Evolutionary conservation across 2,329 filamentous ascomycete species (phyloP), one percentile per base, ranked within the genome.

Genomic region (Chalaropsis ovoidea): DNA sequence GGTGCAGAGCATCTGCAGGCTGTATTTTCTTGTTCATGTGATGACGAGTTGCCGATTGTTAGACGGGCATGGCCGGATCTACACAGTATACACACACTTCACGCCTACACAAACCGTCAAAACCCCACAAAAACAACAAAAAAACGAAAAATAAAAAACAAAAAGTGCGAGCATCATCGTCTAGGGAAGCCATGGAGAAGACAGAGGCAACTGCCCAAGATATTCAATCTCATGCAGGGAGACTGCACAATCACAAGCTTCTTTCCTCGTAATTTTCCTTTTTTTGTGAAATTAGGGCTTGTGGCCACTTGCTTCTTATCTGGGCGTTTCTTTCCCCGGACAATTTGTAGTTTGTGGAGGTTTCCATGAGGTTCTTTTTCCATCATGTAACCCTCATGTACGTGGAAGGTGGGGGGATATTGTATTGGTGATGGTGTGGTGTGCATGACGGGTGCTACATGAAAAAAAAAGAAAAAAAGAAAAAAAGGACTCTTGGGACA

Each of bases 201-300:
- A 39, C 8, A 39, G 35, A 39, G 8, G 8, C 35, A 39, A 39
- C 35, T 39, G 35, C 35, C 35, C 4, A 6, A 39, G 35, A 6
- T 39, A 10, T 1, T 39, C 8, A 39, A 39, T 39, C 8, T 39
- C 35, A 39, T 39, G 35, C 8, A 39, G 35, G 35, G 35, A 39
- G 35, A 39, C 1, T 7, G 35, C 35, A 39, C 35, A 39, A 10
- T 10, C 4, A 6, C 8, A 39, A 10, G 1, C 35, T 39, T 39
- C 35, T 39, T 39, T 39, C 35, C 35, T 39, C 35, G 35, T 6
- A 39, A 39, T 39, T 39, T 39, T 39, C 8, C 35, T 7, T 39
- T 39, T 39, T 39, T 6, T 39, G 52, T 56, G 24, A 19, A 2
- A 56, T 56, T 56, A 56, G 52, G 52, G 52, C 52, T 56, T 56